Evolutionary conservation across 495 filamentous ascomycete genomes (phyloP), one percentile per base, ranked within the genome.

Genomic region (Hypoxylon perforatum): DNA sequence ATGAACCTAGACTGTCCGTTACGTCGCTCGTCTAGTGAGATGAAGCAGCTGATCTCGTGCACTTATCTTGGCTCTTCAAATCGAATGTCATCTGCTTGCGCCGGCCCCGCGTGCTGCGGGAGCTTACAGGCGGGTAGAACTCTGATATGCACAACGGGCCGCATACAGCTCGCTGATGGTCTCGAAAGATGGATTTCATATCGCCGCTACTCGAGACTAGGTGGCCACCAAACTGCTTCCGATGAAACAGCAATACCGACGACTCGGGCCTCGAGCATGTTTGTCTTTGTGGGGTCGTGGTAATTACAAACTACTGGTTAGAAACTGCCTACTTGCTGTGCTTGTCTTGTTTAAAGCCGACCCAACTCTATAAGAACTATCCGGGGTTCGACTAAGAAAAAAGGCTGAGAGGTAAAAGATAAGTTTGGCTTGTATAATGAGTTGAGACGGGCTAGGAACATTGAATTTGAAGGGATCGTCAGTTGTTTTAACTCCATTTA

Each of bases 401-500:
- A n/a, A n/a, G n/a, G n/a, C n/a, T n/a, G n/a, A n/a, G n/a, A 33
- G 30, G 11, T 9, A 1, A 33, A 33, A 1, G 7, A 1, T 3
- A 33, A 47, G 45, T 46, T 46, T 4, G 17, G 17, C 10, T 45
- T 45, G 42, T 47, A 47, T 25, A 9, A 23, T 28, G 11, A 47
- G 45, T 14, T 35, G 38, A n/a, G 21, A 45, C 35, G 30, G 45
- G 39, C 47, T 48, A 58, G 48, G 49, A 41, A 60, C 8, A 28
- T 28, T 28, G 8, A 28, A 28, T 10, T 54, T 49, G 18, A 65
- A 44, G 49, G 56, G 63, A 65, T 65, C 56, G 55, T 65, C 63
- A 65, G 60, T 65, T 52, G 56, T 65, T 65, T 65, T 46, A 65
- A 60, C 63, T 28, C 25, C 25, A 28, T 28, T 28, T 28, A n/a